These are phyloP conservation scores for Coccomyxa sp. DNA, from an alignment of 139 green algal genomes.

Conservation along the genomic window DNA sequence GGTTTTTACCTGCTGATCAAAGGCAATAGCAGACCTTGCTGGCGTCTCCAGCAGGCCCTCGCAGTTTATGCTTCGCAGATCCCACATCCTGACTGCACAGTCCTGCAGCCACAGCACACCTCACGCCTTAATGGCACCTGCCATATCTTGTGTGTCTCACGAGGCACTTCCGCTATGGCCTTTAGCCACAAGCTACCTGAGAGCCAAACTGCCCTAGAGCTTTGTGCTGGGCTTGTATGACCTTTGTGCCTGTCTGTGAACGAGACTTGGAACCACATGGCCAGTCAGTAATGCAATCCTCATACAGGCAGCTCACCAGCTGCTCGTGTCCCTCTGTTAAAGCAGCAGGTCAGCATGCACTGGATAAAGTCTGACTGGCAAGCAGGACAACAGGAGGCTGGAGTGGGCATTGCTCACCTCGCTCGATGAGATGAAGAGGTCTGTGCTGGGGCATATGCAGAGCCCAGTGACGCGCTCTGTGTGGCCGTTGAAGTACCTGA, in stretches of 20 bases:
- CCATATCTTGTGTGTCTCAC: too few relatives aligned
- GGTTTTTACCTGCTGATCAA: constrained; percentile 58
- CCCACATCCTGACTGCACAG: constrained; percentile 82
- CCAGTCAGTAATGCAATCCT: too few relatives aligned
- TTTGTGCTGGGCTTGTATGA: too few relatives aligned
- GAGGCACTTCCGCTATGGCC: too few relatives aligned
- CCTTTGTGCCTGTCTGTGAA: too few relatives aligned
- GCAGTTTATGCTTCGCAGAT: constrained; percentile 73
- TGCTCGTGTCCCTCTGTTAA: not conserved
- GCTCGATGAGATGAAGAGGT: constrained; percentile 74
- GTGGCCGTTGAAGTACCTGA: constrained; percentile 88
- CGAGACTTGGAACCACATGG: too few relatives aligned
- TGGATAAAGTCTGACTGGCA: not conserved
- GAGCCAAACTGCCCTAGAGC: too few relatives aligned
- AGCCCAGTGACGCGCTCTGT: constrained; percentile 66
- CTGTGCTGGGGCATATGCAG: constrained; percentile 72
- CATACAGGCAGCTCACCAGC: too few relatives aligned
- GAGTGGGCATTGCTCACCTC: constrained; percentile 47
- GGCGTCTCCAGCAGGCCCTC: constrained; percentile 59
- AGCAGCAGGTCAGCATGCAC: not conserved
- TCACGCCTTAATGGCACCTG: too few relatives aligned
- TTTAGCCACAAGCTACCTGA: too few relatives aligned
- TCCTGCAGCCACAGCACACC: too few relatives aligned
- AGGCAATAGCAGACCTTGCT: constrained; percentile 46
- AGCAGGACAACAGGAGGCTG: not conserved